phyloP scores from a whole-genome alignment of 352 stramenopile genomes.

The Globisporangium echinulatum region DNA sequence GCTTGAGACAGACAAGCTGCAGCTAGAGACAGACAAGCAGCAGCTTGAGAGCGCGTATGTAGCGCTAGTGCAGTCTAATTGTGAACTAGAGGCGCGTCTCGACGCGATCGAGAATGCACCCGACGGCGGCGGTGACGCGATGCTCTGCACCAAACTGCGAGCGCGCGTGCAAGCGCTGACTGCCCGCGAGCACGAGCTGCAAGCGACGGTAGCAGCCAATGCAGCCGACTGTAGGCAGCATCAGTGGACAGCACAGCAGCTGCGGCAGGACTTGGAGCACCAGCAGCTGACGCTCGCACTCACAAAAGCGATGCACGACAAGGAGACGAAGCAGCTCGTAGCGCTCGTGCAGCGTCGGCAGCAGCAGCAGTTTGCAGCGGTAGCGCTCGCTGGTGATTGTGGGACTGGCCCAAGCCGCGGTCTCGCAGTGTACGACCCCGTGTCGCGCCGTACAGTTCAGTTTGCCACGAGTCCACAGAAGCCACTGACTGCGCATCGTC shows the following conservation, averaged over 20 bases:
- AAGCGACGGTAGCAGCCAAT: constrained; percentile 17
- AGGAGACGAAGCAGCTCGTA: constrained; percentile 58
- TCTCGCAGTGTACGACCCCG: constrained; percentile 33
- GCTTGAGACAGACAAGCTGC: constrained; percentile 11
- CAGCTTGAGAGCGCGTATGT: constrained; percentile 12
- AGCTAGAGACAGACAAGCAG: constrained; percentile 31
- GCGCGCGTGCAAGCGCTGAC: constrained; percentile 20
- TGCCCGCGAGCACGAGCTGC: constrained; percentile 17
- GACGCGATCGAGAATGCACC: constrained; percentile 29
- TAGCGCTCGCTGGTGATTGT: too few species aligned
- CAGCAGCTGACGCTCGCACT: constrained; percentile 33
- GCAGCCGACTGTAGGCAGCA: constrained; percentile 26
- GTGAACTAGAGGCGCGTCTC: constrained; percentile 21
- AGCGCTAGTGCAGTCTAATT: constrained; percentile 18
- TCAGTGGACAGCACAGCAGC: constrained; percentile 27
- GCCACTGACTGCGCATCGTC: constrained; percentile 13
- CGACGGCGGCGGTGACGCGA: constrained; percentile 33
- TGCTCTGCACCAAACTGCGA: constrained; percentile 49
- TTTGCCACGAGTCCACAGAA: constrained; percentile 10
- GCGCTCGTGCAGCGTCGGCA: constrained; percentile 33
- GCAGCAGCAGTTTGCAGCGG: constrained; percentile 21
- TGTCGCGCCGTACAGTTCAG: constrained; percentile 29
- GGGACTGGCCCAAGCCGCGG: too few species aligned
- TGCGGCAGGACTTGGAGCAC: constrained; percentile 24
- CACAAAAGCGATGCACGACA: constrained; percentile 62